Conservation (phyloP, 257 asterid species). For the Rauvolfia tetraphylla region DNA sequence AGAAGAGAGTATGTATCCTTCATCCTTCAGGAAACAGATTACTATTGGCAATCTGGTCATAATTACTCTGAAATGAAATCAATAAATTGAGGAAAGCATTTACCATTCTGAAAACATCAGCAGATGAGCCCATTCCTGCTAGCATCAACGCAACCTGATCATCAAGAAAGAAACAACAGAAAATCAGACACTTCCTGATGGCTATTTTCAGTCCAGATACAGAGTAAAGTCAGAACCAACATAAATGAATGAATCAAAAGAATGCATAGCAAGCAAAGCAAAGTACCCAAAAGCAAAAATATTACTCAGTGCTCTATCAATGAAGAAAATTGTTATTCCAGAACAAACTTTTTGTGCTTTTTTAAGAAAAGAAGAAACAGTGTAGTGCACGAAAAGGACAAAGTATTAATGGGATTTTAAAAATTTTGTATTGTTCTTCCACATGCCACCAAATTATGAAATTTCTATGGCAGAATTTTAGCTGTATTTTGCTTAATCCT, state of each 20-base stretch:
- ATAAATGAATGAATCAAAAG: neutral
- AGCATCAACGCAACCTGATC: constrained; percentile 91
- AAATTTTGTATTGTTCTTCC: neutral
- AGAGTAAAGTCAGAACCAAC: neutral
- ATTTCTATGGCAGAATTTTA: neutral
- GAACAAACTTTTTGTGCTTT: neutral
- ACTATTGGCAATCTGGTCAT: neutral
- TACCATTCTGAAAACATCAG: constrained; percentile 91
- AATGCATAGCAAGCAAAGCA: neutral
- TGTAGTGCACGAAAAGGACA: neutral
- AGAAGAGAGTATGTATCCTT: neutral
- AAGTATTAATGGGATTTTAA: neutral
- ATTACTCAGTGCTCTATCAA: neutral
- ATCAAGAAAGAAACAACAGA: constrained; percentile 19
- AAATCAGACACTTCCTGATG: neutral
- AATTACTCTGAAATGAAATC: neutral
- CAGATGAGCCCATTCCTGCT: constrained; percentile 85
- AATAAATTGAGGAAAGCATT: neutral
- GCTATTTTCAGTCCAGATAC: neutral
- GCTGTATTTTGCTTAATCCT: neutral
- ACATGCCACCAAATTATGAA: neutral
- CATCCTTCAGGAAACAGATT: neutral
- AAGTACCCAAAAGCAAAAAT: neutral
- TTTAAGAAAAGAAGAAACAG: neutral
- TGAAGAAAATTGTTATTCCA: neutral